These are phyloP conservation scores for Xylaria sp. DNA, from an alignment of 2,329 filamentous ascomycete genomes.

Conservation along the genomic window DNA sequence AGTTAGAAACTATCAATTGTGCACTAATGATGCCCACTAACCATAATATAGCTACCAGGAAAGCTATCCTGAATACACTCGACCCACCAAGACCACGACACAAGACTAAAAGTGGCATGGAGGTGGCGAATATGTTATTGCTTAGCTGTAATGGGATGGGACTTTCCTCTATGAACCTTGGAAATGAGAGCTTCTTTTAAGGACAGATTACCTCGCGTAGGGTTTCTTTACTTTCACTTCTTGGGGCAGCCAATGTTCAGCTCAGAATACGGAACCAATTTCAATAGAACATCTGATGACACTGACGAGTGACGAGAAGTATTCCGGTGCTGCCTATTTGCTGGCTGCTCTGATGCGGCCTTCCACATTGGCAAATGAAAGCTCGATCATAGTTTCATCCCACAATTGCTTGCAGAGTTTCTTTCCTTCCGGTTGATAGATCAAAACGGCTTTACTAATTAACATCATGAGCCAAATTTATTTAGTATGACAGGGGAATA, in stretches of 20 bases:
- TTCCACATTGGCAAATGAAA: slow-evolving; percentile 6
- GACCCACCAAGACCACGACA: neutral
- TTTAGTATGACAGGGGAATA: neutral
- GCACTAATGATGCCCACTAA: neutral
- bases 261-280: no score
- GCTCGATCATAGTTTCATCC: slow-evolving; percentile 1
- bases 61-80: neutral
- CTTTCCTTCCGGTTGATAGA: neutral
- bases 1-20: neutral
- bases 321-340: neutral
- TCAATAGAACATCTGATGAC: no score
- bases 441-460: neutral
- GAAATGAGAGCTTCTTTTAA: no score
- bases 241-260: no score
- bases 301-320: neutral
- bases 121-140: neutral
- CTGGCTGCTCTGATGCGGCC: neutral
- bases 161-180: no score
- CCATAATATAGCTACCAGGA: neutral
- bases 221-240: no score
- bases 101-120: neutral
- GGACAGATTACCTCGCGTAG: no score
- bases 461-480: neutral
- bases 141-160: neutral
- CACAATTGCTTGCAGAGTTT: neutral